Evolutionary conservation across 2,329 filamentous ascomycete species (phyloP).

Genomic region (Talaromyces sp.): DNA sequence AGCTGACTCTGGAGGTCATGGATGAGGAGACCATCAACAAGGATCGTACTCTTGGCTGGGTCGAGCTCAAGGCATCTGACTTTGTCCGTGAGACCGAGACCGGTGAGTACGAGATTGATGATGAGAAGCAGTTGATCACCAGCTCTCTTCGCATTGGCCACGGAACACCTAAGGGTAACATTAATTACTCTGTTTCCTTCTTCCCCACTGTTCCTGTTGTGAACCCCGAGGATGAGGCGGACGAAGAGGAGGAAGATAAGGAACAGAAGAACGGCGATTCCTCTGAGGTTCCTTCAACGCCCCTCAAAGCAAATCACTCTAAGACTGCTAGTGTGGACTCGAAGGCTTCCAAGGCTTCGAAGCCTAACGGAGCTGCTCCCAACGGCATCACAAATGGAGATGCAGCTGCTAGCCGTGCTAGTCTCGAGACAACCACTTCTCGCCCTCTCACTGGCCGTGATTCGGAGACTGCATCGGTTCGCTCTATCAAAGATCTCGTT

Average conservation of each 20-base stretch:
- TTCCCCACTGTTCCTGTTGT: slow-evolving; percentile 85
- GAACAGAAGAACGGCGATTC: slow-evolving; percentile 38
- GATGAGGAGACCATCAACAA: slow-evolving; percentile 91
- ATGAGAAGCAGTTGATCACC: slow-evolving; percentile 69
- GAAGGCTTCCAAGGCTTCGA: slow-evolving; percentile 26
- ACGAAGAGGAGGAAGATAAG: slow-evolving; percentile 52
- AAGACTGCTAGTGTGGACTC: slow-evolving; percentile 36
- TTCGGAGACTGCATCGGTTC: slow-evolving; percentile 50
- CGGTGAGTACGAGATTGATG: slow-evolving; percentile 79
- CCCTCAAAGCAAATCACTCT: slow-evolving; percentile 34
- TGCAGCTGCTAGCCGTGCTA: slow-evolving; percentile 29
- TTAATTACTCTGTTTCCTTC: slow-evolving; percentile 85
- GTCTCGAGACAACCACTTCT: slow-evolving; percentile 39
- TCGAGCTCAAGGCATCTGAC: slow-evolving; percentile 76
- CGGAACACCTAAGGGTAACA: slow-evolving; percentile 72
- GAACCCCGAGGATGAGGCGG: slow-evolving; percentile 74
- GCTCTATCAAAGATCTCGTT: slow-evolving; percentile 52
- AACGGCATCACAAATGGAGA: slow-evolving; percentile 48
- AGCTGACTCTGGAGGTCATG: slow-evolving; percentile 90
- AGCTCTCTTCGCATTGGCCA: slow-evolving; percentile 73
- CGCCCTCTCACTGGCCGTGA: slow-evolving; percentile 44
- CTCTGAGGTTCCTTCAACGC: slow-evolving; percentile 12
- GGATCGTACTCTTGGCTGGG: slow-evolving; percentile 80
- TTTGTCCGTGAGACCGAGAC: slow-evolving; percentile 76
- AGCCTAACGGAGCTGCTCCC: slow-evolving; percentile 18